Percentiles rank a stretch among this genome's conserved stretches.
phyloP scores from a whole-genome alignment of 805 yeast genomes.

The Candida silvatica region DNA sequence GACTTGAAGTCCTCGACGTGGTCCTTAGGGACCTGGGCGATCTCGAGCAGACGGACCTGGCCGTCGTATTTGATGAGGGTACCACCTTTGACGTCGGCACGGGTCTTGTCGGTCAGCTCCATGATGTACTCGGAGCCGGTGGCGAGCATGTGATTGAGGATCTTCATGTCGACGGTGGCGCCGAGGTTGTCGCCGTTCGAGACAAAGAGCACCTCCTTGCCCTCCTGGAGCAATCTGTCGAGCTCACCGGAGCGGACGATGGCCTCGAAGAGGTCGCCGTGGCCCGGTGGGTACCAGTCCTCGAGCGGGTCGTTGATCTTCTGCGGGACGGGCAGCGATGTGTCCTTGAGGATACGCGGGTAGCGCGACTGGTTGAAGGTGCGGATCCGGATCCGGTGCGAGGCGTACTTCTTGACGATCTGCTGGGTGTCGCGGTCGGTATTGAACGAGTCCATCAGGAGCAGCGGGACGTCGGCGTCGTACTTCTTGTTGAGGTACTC shows the following conservation, averaged over 20 bases:
- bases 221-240: slow-evolving; percentile 81
- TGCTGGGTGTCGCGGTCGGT: slow-evolving; percentile 93
- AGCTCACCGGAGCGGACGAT: slow-evolving; percentile 85
- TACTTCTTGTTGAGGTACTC: slow-evolving; percentile 86
- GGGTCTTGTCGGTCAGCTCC: slow-evolving; percentile 98
- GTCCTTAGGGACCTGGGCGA: slow-evolving; percentile 97
- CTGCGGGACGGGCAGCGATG: slow-evolving; percentile 91
- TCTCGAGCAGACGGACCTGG: slow-evolving; percentile 86
- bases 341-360: slow-evolving; percentile 93
- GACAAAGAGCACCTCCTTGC: slow-evolving; percentile 90
- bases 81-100: slow-evolving; percentile 99
- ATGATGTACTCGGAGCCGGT: slow-evolving; percentile 89
- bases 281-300: slow-evolving; percentile 99
- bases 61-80: slow-evolving; percentile 95
- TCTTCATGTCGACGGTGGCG: slow-evolving; percentile 91
- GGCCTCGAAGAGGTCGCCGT: slow-evolving; percentile 94
- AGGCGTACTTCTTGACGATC: slow-evolving; percentile 92
- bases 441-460: slow-evolving; percentile 97
- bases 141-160: slow-evolving; percentile 87
- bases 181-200: slow-evolving; percentile 98
- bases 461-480: slow-evolving; percentile 89
- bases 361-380: slow-evolving; percentile 97
- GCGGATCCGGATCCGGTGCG: slow-evolving; percentile 89
- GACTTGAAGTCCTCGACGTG: slow-evolving; percentile 97
- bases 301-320: slow-evolving; percentile 63